These are phyloP conservation scores for Aspergillus leporis DNA, from an alignment of 495 filamentous ascomycete genomes.

Conservation along the genomic window DNA sequence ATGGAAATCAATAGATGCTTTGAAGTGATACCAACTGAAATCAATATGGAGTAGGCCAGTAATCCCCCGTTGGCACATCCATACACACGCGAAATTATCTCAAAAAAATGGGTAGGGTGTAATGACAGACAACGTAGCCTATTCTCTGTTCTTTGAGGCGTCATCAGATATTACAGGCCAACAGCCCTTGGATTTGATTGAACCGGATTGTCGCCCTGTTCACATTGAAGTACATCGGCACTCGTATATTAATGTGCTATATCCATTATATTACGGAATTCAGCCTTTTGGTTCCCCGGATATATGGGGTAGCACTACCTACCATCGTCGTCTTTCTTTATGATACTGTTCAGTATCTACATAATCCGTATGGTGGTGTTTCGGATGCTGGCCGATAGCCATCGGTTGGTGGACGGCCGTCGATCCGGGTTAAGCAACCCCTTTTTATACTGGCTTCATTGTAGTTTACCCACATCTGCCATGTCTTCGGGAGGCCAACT, in stretches of 20 bases:
- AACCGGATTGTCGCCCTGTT: too few relatives aligned
- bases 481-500: neutral
- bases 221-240: too few relatives aligned
- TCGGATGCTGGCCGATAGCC: conserved; percentile 20
- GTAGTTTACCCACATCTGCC: neutral
- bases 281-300: neutral
- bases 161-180: neutral
- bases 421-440: conserved; percentile 17
- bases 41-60: neutral
- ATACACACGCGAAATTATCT: neutral
- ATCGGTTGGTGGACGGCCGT: conserved; percentile 9
- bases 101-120: neutral
- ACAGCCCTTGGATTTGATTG: too few relatives aligned
- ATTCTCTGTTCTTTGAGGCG: neutral
- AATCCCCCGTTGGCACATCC: neutral
- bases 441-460: conserved; percentile 6
- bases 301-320: conserved; percentile 6
- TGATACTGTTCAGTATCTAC: too few relatives aligned
- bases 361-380: too few relatives aligned
- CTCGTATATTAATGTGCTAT: neutral
- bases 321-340: neutral
- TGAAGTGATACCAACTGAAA: neutral
- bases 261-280: neutral
- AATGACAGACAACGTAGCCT: neutral
- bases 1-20: neutral